Conservation (phyloP, 345 rosid species). For the Triadica sebifera region DNA sequence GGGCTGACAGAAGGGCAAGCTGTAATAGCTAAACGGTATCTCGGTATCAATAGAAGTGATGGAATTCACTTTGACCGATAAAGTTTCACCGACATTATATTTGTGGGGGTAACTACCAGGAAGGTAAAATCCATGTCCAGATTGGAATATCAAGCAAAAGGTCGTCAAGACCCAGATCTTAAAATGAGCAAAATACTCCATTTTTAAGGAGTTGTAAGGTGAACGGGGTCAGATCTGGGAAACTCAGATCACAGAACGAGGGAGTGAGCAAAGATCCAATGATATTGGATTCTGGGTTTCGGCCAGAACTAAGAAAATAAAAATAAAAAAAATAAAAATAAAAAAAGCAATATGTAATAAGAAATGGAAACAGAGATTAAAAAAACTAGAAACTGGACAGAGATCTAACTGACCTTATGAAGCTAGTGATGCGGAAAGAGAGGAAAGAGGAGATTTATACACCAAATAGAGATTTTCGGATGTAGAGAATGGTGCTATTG, state of each 20-base stretch:
- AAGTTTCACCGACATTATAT: slow-evolving; percentile 46
- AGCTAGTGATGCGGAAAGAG: not conserved
- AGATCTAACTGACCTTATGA: slow-evolving; percentile 21
- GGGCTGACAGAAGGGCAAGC: slow-evolving; percentile 76
- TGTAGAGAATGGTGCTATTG: not conserved
- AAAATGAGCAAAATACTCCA: slow-evolving; percentile 38
- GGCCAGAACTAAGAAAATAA: not conserved
- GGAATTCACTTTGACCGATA: slow-evolving; percentile 85
- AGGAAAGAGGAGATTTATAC: not conserved
- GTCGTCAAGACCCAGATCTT: slow-evolving; percentile 53
- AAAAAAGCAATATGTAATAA: not conserved
- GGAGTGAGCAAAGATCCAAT: slow-evolving; percentile 3
- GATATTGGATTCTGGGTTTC: not conserved
- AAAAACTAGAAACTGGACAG: not conserved
- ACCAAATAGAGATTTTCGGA: slow-evolving; percentile 3
- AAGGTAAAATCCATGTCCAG: slow-evolving; percentile 59
- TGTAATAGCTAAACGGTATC: slow-evolving; percentile 78
- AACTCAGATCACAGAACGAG: slow-evolving; percentile 38
- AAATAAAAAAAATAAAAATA: no score
- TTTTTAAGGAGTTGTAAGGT: slow-evolving; percentile 16
- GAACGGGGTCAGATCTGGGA: slow-evolving; percentile 45
- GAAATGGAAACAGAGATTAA: not conserved
- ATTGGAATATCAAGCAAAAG: slow-evolving; percentile 36
- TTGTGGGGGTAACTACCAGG: slow-evolving; percentile 85
- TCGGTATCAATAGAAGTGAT: slow-evolving; percentile 85